phyloP scores from a whole-genome alignment of 306 rosid species.

The Astragalus membranaceus region DNA sequence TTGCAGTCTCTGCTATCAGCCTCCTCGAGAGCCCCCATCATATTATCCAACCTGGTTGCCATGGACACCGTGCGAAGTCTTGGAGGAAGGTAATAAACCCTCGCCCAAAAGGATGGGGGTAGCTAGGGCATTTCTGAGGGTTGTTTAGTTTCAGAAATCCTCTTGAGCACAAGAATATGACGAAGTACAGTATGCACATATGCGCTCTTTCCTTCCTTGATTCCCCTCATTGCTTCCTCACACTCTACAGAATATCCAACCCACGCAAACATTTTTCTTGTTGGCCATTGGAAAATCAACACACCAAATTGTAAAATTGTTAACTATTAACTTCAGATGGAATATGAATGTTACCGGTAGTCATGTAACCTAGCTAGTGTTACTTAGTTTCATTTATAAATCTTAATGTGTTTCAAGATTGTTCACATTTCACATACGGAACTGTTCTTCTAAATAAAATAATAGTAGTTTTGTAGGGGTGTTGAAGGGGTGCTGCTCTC shows the following conservation, averaged over 20 bases:
- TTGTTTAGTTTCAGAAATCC: too few relatives aligned
- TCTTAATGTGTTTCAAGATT: not conserved
- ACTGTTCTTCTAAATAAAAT: too few relatives aligned
- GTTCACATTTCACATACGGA: not conserved
- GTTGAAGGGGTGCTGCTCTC: too few relatives aligned
- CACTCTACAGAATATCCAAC: not conserved
- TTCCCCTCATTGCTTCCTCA: not conserved
- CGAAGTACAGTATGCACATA: not conserved
- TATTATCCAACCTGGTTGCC: too few relatives aligned
- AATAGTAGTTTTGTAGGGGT: too few relatives aligned
- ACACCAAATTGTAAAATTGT: not conserved
- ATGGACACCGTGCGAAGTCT: too few relatives aligned
- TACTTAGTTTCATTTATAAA: not conserved
- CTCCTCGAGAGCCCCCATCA: too few relatives aligned
- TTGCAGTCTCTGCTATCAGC: too few relatives aligned
- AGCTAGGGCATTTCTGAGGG: too few relatives aligned
- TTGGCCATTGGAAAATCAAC: not conserved
- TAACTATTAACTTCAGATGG: not conserved
- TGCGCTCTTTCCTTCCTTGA: not conserved
- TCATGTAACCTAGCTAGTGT: not conserved
- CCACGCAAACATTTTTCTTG: not conserved
- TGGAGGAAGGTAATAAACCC: too few relatives aligned
- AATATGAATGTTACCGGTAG: not conserved
- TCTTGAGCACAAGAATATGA: not conserved
- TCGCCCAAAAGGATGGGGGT: too few relatives aligned